Evolutionary conservation across 768 basidiomycete species (phyloP), one percentile per base, ranked within the genome.

Genomic region (Suillus bovinus): DNA sequence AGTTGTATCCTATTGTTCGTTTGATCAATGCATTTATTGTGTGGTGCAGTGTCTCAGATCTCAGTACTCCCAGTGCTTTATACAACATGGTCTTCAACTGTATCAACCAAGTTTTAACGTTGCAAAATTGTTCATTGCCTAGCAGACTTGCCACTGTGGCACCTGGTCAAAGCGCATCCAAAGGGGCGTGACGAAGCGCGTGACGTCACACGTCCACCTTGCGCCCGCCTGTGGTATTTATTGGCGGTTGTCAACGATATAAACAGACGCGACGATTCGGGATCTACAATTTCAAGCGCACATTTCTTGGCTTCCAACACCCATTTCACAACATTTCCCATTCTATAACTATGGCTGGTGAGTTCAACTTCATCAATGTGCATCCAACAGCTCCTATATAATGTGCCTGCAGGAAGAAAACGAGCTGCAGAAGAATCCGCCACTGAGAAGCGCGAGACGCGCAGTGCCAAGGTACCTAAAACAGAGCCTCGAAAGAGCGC

Each of bases 401-500:
- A 38, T 38, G 38, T 27, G 13, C 33, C 36, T 27, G 13, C 63
- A 77, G 79, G 80, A 66, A 80, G 75, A 53, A 86, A 86, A 70
- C 79, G 85, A 58, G 66, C 78, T 59, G 77, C 82, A 34, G 75
- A 78, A 8, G 81, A 77, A 8, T 69, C 70, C 24, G 63, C 67
- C 24, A 61, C 72, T 10, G 73, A 60, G 56, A 74, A 70, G 61
- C 73, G 73, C 50, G 75, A 73, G 63, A 77, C 83, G 22, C 80
- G 83, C 63, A 77, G 81, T 46, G 75, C 82, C 44, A 87, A 86
- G 71, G 76, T 75, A 1, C 76, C 83, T 8, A 88, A 82, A 72
- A 83, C 80, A 27, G 78, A 77, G 36, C 65, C 68, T 36, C 59
- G 66, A 24, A 69, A 71, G 24, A 62, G 74, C 39, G 62, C 78